Evolutionary conservation across 306 rosid species (phyloP), one percentile per base, ranked within the genome.

Genomic region (Styphnolobium japonicum): DNA sequence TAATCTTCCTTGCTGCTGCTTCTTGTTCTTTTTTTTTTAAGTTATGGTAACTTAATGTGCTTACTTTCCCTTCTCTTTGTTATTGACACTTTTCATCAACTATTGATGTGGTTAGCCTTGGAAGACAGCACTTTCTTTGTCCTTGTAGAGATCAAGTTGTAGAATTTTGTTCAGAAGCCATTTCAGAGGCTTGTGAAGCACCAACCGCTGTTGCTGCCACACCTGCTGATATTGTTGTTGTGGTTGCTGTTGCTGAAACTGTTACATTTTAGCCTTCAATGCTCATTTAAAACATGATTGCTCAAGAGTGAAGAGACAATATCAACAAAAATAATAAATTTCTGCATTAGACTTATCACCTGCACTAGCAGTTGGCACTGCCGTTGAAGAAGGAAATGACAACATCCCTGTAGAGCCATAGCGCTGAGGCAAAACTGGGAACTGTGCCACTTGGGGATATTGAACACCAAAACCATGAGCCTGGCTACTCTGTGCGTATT

Each of bases 391-490:
- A 76, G 95, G 93, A 79, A 86, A 81, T 34, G 93, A 83, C 53
- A 90, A 85, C 7, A 92, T 83, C 80, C 92, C 93, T 0, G 87
- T 22, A 53, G 92, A 83, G 67, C 82, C 86, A 79, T 86, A 87
- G 21, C 87, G 93, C 43, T 90, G 97, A 86, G 93, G 89, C 83
- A 88, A 52, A 82, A 85, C 67, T 18, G 97, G 97, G 75, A 83
- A 85, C 36, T 86, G 97, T 57, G 92, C 76, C 80, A 88, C 48
- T 68, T 88, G 94, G n/a, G 93, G 94, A 75, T 88, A 87, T 21
- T 92, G 98, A 66, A 89, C 73, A 52, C 93, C 96, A 80, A 63
- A 90, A 23, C 89, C 93, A 42, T 88, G 92, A 58, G 70, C 76
- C 46, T 88, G 93, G 67, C 83, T 82, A 67, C 86, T 88, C 36